Percentiles rank a stretch among this genome's conserved stretches.
Evolutionary conservation across 495 filamentous ascomycete species (phyloP).

Genomic region (Hyphodiscus hymeniophilus): DNA sequence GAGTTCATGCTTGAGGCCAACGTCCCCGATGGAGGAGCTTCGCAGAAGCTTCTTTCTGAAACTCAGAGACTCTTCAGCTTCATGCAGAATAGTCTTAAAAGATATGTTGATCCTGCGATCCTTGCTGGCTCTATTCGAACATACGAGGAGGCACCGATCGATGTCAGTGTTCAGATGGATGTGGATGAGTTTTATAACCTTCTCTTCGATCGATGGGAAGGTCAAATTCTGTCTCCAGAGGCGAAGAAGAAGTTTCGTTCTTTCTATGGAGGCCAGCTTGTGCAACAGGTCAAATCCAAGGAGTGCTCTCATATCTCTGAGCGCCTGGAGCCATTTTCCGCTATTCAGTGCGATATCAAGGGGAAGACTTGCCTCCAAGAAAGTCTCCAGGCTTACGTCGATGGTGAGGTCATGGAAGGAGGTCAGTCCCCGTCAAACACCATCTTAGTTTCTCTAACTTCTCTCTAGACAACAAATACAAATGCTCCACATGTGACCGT

Average conservation of each 20-base stretch:
- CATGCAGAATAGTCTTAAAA: conserved; percentile 75
- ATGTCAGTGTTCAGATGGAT: conserved; percentile 89
- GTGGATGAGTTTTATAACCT: conserved; percentile 97
- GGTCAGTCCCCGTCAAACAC: conserved; percentile 35
- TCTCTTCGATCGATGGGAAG: conserved; percentile 85
- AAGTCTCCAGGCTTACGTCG: conserved; percentile 87
- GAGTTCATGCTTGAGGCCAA: conserved; percentile 64
- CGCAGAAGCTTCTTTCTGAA: conserved; percentile 63
- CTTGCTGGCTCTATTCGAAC: conserved; percentile 71
- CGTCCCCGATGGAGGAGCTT: conserved; percentile 43
- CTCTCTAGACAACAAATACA: conserved; percentile 83
- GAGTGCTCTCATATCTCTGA: conserved; percentile 94
- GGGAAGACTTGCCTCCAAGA: conserved; percentile 79
- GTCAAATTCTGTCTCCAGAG: conserved; percentile 58
- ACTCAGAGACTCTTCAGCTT: conserved; percentile 75
- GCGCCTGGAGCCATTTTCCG: conserved; percentile 80
- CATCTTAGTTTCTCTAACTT: conserved; percentile 5
- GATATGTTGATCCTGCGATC: conserved; percentile 61
- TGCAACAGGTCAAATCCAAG: conserved; percentile 91
- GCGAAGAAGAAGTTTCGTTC: conserved; percentile 70
- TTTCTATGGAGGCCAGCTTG: conserved; percentile 84
- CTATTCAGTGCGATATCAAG: conserved; percentile 95
- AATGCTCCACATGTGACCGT: conserved; percentile 80
- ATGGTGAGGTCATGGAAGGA: conserved; percentile 95
- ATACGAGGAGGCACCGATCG: conserved; percentile 77